These are phyloP conservation scores for Murraya koenigii DNA, from an alignment of 345 rosid species.

Conservation along the genomic window DNA sequence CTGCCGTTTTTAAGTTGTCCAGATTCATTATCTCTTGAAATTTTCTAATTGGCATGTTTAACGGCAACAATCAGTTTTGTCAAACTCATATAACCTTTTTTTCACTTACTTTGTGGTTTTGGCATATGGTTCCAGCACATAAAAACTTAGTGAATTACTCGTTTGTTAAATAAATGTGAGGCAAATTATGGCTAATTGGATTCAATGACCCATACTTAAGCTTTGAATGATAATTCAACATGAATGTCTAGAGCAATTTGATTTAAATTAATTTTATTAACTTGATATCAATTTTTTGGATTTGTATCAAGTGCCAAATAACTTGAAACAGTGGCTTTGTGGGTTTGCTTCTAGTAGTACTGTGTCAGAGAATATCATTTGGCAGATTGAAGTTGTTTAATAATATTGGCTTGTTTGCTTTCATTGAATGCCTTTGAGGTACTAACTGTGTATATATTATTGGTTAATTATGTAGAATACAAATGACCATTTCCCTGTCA, in stretches of 20 bases:
- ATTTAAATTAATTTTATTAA: too few species aligned
- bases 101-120: background rate
- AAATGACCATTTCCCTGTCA: slow-evolving; percentile 62
- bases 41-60: background rate
- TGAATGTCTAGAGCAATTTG: background rate
- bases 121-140: background rate
- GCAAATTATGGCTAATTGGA: background rate
- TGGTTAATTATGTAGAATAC: slow-evolving; percentile 57
- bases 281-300: background rate
- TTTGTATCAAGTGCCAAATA: too few species aligned
- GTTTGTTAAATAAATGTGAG: background rate
- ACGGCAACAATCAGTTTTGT: background rate
- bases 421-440: slow-evolving; percentile 12
- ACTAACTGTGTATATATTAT: slow-evolving; percentile 24
- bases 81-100: too few species aligned
- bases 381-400: background rate
- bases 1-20: background rate
- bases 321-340: background rate
- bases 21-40: background rate
- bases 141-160: background rate
- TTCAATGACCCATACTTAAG: background rate
- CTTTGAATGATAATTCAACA: background rate
- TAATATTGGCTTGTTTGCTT: slow-evolving; percentile 11
- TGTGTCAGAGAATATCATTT: background rate
- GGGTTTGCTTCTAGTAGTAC: background rate